Conservation (phyloP, 768 basidiomycete species). For the Boletus barrowsii region DNA sequence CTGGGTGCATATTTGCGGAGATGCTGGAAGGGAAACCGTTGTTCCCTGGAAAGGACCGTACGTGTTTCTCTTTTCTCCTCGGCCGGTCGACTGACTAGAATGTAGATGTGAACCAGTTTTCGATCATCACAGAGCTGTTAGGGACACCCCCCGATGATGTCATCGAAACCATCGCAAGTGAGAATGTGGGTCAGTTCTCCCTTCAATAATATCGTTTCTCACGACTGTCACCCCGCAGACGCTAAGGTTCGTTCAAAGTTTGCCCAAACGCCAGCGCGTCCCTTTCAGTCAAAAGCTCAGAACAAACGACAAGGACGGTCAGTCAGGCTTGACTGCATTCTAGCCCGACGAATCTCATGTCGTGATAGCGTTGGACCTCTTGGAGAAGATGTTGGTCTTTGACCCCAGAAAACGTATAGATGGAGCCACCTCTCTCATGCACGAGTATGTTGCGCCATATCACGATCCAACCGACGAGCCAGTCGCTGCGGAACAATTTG, state of each 20-base stretch:
- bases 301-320: slow-evolving; percentile 82
- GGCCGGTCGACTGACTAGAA: neutral
- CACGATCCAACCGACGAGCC: slow-evolving; percentile 99
- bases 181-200: slow-evolving; percentile 66
- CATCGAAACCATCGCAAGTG: slow-evolving; percentile 96
- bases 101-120: slow-evolving; percentile 98
- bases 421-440: slow-evolving; percentile 83
- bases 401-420: slow-evolving; percentile 97
- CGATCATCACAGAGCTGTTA: slow-evolving; percentile 96
- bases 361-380: slow-evolving; percentile 77
- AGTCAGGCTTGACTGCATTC: slow-evolving; percentile 20
- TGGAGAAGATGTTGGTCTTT: slow-evolving; percentile 99
- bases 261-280: slow-evolving; percentile 94
- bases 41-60: slow-evolving; percentile 99
- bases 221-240: slow-evolving; percentile 54
- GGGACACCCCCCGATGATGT: slow-evolving; percentile 99
- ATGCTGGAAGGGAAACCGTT: slow-evolving; percentile 99
- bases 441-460: slow-evolving; percentile 95
- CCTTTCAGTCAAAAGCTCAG: slow-evolving; percentile 93
- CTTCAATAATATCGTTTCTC: slow-evolving; percentile 1
- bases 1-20: slow-evolving; percentile 99
- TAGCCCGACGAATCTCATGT: slow-evolving; percentile 1
- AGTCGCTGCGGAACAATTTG: slow-evolving; percentile 88
- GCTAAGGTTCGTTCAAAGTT: slow-evolving; percentile 94
- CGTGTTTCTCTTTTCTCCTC: slow-evolving; percentile 36